These are phyloP conservation scores for Aureobasidium sp. DNA, from an alignment of 2,329 filamentous ascomycete genomes.

Conservation along the genomic window DNA sequence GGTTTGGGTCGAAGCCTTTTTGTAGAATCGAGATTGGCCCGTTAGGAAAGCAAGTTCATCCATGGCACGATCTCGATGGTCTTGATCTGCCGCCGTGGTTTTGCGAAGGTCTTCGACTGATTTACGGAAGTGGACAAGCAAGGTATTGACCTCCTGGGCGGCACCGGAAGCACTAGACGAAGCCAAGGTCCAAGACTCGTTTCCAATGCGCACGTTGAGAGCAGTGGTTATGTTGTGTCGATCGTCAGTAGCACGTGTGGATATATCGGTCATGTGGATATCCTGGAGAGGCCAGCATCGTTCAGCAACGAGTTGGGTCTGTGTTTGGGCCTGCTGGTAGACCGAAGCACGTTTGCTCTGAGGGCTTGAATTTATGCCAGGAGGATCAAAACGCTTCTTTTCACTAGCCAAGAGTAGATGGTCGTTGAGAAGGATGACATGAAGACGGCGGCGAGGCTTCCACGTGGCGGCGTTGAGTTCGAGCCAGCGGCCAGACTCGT, in stretches of 20 bases:
- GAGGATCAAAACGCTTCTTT: slow-evolving; percentile 71
- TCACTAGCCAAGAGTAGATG: slow-evolving; percentile 89
- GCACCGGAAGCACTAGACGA: slow-evolving; percentile 60
- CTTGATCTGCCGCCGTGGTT: slow-evolving; percentile 75
- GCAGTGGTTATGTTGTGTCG: slow-evolving; percentile 62
- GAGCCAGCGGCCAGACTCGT: slow-evolving; percentile 90
- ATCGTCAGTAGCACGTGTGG: slow-evolving; percentile 36
- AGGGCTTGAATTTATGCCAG: slow-evolving; percentile 19
- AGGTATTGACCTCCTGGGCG: slow-evolving; percentile 66
- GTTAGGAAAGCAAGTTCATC: slow-evolving; percentile 27
- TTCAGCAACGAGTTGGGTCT: slow-evolving; percentile 75
- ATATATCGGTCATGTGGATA: slow-evolving; percentile 86
- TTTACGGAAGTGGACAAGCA: slow-evolving; percentile 87
- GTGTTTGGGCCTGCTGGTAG: slow-evolving; percentile 28
- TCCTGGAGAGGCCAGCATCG: slow-evolving; percentile 91
- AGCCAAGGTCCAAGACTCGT: slow-evolving; percentile 90
- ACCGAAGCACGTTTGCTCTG: slow-evolving; percentile 26
- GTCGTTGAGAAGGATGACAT: slow-evolving; percentile 89
- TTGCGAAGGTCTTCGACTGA: slow-evolving; percentile 88
- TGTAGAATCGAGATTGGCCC: slow-evolving; percentile 49
- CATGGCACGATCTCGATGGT: slow-evolving; percentile 65
- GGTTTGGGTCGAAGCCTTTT: slow-evolving; percentile 56
- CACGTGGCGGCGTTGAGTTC: slow-evolving; percentile 96
- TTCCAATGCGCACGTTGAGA: slow-evolving; percentile 81
- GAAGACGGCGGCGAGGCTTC: slow-evolving; percentile 82